Evolutionary conservation across 331 rosid species (phyloP), one percentile per base, ranked within the genome.

Genomic region (Rosa hybrid): DNA sequence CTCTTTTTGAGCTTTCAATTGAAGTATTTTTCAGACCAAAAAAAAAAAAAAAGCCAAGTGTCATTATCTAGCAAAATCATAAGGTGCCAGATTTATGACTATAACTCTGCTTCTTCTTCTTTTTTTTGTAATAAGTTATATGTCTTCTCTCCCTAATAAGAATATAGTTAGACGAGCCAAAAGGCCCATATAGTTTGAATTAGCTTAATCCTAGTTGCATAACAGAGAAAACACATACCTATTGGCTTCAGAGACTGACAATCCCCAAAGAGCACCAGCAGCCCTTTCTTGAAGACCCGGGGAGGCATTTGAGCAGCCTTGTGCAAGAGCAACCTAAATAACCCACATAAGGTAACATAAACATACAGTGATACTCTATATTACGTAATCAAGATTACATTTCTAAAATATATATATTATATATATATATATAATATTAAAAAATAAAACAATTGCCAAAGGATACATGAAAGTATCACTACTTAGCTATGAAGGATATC

Each of bases 231-330:
- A 42, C 44, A 64, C 71, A 77, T 88, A 96, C 99, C 99, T 96
- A 77, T 96, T 96, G 82, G 96, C 91, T 90, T 96, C 99, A 38
- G 99, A 96, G 79, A 96, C 98, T 41, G 99, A 96, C 87, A 96
- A 82, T 86, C 99, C 99, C 99, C 99, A 96, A 50, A 96, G 97
- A 81, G 99, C 99, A 86, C 99, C 99, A 51, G 99, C 99, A 72
- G 99, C 99, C 86, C 99, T 90, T 89, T 96, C 99, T 84, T 96
- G 99, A 84, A 96, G 98, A 78, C 98, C 99, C 14, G 97, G 90
- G 73, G 99, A 96, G 81, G 97, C 99, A 81, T 93, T 93, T 84
- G 99, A 88, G 83, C 99, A 93, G 64, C 97, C 88, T 84, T 96
- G 98, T 51, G 99, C 99, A 53, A 96, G 97, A 84, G 97, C 91